A percentile compares a stretch with the other conserved stretches of the same genome.
phyloP scores from a whole-genome alignment of 2,329 filamentous ascomycete genomes.

The Pestalotiopsis sp. region DNA sequence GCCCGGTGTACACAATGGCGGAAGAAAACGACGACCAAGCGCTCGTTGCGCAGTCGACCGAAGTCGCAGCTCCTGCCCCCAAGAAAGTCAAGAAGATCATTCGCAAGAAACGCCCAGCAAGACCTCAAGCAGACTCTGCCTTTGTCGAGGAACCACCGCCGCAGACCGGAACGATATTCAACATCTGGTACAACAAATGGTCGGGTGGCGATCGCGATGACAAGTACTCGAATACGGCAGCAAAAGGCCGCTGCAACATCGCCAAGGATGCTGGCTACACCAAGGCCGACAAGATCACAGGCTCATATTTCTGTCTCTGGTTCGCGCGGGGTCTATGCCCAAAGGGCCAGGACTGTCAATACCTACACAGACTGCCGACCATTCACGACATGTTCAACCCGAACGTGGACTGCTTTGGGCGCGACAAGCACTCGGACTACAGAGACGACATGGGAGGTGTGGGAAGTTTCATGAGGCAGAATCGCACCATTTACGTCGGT shows the following conservation, averaged over 20 bases:
- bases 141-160: constrained; percentile 83
- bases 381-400: constrained; percentile 90
- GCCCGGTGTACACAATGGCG: constrained; percentile 25
- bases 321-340: constrained; percentile 84
- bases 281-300: constrained; percentile 73
- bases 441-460: constrained; percentile 98
- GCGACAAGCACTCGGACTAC: constrained; percentile 92
- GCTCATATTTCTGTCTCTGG: constrained; percentile 90
- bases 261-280: constrained; percentile 80
- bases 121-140: constrained; percentile 79
- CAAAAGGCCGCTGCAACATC: constrained; percentile 85
- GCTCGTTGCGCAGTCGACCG: constrained; percentile 34
- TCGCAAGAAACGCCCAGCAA: constrained; percentile 82
- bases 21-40: constrained; percentile 32
- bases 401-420: constrained; percentile 92
- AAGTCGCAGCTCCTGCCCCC: constrained; percentile 49
- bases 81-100: constrained; percentile 89
- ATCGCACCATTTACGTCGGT: constrained; percentile 91
- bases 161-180: constrained; percentile 94
- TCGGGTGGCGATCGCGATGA: constrained; percentile 93
- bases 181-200: constrained; percentile 98
- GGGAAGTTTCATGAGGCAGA: constrained; percentile 90
- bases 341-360: constrained; percentile 90
- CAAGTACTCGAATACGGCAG: constrained; percentile 82
- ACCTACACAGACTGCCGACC: constrained; percentile 85